A percentile compares a stretch with the other conserved stretches of the same genome.
Evolutionary conservation across 2,329 filamentous ascomycete genomes (phyloP).

Genomic region (Torrubiella hemipterigena): DNA sequence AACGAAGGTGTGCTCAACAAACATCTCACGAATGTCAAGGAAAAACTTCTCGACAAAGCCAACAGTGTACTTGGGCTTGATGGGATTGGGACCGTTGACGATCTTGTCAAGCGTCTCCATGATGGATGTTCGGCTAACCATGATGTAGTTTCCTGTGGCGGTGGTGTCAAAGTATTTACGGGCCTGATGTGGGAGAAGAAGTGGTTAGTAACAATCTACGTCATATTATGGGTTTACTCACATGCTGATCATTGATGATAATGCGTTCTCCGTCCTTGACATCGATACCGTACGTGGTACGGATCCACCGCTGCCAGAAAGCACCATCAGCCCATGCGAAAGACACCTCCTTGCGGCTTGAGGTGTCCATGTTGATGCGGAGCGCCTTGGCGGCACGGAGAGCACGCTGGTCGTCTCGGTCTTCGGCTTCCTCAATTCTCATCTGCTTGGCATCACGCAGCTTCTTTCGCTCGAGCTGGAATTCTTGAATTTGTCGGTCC

Average conservation of each 20-base stretch:
- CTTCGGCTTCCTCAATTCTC: slow-evolving; percentile 90
- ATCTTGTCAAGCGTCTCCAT: slow-evolving; percentile 73
- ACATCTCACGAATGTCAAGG: slow-evolving; percentile 48
- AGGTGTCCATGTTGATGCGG: slow-evolving; percentile 79
- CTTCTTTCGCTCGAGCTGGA: slow-evolving; percentile 88
- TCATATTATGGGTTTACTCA: slow-evolving; percentile 40
- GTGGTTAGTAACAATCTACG: slow-evolving; percentile 19
- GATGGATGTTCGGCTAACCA: slow-evolving; percentile 80
- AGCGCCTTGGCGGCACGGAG: slow-evolving; percentile 81
- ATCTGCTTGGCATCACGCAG: slow-evolving; percentile 89
- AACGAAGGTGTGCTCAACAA: slow-evolving; percentile 47
- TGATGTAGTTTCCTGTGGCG: slow-evolving; percentile 78
- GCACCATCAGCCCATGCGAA: slow-evolving; percentile 97
- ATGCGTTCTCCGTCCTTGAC: slow-evolving; percentile 81
- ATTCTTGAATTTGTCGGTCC: slow-evolving; percentile 84
- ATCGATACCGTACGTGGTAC: slow-evolving; percentile 88
- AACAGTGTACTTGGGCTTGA: slow-evolving; percentile 68
- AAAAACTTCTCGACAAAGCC: slow-evolving; percentile 60
- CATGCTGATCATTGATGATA: slow-evolving; percentile 94
- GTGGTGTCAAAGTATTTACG: slow-evolving; percentile 92
- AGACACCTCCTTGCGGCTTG: slow-evolving; percentile 75
- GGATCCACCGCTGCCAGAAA: slow-evolving; percentile 96
- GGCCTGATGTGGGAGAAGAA: slow-evolving; percentile 46
- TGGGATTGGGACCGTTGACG: slow-evolving; percentile 54
- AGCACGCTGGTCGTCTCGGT: slow-evolving; percentile 80